A percentile compares a stretch with the other conserved stretches of the same genome.
phyloP scores from a whole-genome alignment of 139 green algal genomes.

The Chlamydomonas sp. region DNA sequence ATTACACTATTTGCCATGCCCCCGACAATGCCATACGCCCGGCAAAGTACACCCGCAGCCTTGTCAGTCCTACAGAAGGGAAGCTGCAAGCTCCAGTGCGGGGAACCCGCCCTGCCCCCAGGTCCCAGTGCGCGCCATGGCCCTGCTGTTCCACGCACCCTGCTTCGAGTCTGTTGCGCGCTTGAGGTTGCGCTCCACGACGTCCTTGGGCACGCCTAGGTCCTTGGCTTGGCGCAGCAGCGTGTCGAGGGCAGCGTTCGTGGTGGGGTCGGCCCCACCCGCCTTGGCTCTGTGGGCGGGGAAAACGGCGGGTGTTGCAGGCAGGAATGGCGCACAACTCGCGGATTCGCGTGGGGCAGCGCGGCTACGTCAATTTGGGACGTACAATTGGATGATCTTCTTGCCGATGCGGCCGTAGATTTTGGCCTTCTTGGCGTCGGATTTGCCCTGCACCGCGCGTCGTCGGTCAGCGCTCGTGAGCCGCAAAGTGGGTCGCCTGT shows the following conservation, averaged over 20 bases:
- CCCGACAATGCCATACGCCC: no score
- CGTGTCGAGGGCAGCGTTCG: conserved; percentile 79
- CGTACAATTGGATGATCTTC: conserved; percentile 81
- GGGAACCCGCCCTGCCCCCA: neutral
- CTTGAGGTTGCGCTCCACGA: conserved; percentile 95
- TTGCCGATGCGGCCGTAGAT: conserved; percentile 92
- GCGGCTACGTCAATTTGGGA: neutral
- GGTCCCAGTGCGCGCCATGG: neutral
- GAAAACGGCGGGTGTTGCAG: no score
- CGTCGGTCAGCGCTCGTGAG: neutral
- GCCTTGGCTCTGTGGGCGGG: conserved; percentile 67
- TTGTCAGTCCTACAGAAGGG: no score
- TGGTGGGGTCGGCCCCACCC: conserved; percentile 75
- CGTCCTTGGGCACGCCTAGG: conserved; percentile 81
- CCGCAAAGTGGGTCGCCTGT: neutral
- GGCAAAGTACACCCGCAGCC: no score
- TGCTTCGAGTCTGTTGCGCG: conserved; percentile 81
- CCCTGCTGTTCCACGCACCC: conserved; percentile 31
- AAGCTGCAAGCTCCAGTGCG: neutral
- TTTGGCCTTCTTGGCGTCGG: conserved; percentile 84
- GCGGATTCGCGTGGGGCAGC: neutral
- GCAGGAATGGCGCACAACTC: neutral
- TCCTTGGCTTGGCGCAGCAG: conserved; percentile 76
- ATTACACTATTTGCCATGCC: no score
- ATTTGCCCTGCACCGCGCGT: conserved; percentile 58